A percentile compares a stretch with the other conserved stretches of the same genome.
phyloP scores from a whole-genome alignment of 257 asterid genomes.

The Nicotiana noctiflora region DNA sequence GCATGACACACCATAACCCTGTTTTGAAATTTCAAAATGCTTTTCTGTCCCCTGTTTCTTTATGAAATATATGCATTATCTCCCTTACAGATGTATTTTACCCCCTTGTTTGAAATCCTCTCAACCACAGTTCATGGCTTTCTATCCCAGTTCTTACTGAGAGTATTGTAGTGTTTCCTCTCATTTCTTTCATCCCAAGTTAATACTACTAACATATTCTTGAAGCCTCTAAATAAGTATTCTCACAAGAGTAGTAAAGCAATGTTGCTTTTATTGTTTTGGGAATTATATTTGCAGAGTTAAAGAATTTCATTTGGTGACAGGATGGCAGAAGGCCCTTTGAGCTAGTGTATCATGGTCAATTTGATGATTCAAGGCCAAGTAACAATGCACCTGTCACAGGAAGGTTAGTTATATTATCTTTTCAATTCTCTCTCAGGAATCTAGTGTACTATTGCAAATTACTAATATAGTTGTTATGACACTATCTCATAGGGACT shows the following conservation, averaged over 20 bases:
- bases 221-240: neutral
- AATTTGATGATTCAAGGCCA: constrained; percentile 90
- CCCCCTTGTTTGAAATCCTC: neutral
- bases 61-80: neutral
- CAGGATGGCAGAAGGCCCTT: constrained; percentile 95
- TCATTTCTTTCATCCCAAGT: neutral
- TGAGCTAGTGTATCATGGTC: constrained; percentile 92
- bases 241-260: neutral
- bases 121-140: neutral
- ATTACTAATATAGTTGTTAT: neutral
- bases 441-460: neutral
- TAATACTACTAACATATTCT: neutral
- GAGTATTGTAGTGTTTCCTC: neutral
- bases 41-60: neutral
- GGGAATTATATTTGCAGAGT: neutral
- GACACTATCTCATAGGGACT: constrained; percentile 44
- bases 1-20: neutral
- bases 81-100: neutral
- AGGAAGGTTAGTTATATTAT: constrained; percentile 53
- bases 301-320: constrained; percentile 5
- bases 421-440: neutral
- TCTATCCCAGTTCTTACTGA: neutral
- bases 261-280: neutral
- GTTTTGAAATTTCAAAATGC: neutral
- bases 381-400: constrained; percentile 51